A percentile compares a stretch with the other conserved stretches of the same genome.
Evolutionary conservation across 108 stramenopile genomes (phyloP).

Genomic region (Pseudonitzschia delicatissima): DNA sequence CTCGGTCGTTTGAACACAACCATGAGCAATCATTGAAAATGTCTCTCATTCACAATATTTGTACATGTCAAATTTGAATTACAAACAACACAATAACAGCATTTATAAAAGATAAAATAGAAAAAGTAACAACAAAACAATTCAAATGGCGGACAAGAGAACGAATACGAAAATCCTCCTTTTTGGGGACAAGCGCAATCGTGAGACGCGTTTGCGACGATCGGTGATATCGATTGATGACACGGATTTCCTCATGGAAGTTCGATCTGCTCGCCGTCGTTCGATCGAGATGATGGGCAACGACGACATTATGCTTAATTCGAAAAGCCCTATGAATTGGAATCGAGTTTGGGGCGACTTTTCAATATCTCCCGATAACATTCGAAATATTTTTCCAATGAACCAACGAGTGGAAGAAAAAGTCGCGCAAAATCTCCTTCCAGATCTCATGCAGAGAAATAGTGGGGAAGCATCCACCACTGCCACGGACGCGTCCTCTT

Average conservation of each 20-base stretch:
- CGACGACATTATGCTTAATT: not conserved
- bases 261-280: not conserved
- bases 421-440: not conserved
- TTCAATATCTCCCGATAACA: not conserved
- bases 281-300: not conserved
- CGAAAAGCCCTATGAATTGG: not conserved
- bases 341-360: not conserved
- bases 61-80: too few relatives aligned
- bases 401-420: not conserved
- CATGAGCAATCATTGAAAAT: too few relatives aligned
- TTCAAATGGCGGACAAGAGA: too few relatives aligned
- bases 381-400: not conserved
- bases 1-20: too few relatives aligned
- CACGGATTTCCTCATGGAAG: not conserved
- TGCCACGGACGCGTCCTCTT: not conserved
- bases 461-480: not conserved
- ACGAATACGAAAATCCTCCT: too few relatives aligned
- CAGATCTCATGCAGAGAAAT: not conserved
- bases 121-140: too few relatives aligned
- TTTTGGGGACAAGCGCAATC: not conserved
- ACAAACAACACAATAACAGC: too few relatives aligned
- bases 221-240: conserved; percentile 1
- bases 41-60: too few relatives aligned
- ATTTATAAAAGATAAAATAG: too few relatives aligned
- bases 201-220: conserved; percentile 6